Conservation (phyloP, 179 eudicot genomes). For the Spinacia oleracea region DNA sequence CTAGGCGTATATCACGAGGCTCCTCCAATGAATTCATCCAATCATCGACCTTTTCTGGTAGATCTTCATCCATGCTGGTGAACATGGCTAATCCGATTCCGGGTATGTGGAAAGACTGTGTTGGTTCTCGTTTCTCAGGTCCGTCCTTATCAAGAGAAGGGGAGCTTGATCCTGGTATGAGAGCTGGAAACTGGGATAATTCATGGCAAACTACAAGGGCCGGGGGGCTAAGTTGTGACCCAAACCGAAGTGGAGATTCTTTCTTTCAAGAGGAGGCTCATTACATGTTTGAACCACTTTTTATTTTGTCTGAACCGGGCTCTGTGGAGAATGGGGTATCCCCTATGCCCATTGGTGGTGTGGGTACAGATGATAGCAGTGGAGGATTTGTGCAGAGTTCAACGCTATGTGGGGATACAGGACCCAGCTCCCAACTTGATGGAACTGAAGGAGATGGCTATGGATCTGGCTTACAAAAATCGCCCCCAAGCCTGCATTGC, state of each 20-base stretch:
- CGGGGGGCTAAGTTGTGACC: constrained; percentile 65
- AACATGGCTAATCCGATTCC: constrained; percentile 70
- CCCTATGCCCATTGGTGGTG: constrained; percentile 43
- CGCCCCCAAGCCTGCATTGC: constrained; percentile 85
- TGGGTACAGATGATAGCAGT: constrained; percentile 61
- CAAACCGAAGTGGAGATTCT: constrained; percentile 60
- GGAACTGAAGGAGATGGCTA: constrained; percentile 63
- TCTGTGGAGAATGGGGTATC: constrained; percentile 76
- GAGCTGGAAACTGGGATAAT: constrained; percentile 80
- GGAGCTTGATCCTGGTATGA: constrained; percentile 73
- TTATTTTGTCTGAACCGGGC: constrained; percentile 95
- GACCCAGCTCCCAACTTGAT: constrained; percentile 62
- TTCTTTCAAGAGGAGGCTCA: constrained; percentile 62
- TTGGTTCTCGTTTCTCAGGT: constrained; percentile 67
- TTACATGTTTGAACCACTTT: constrained; percentile 92
- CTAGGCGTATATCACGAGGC: constrained; percentile 78
- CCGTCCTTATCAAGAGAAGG: constrained; percentile 65
- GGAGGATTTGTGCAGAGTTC: constrained; percentile 53
- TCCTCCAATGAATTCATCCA: constrained; percentile 51
- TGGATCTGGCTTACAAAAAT: constrained; percentile 53
- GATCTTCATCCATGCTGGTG: constrained; percentile 64
- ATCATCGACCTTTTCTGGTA: constrained; percentile 50
- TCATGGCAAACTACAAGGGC: constrained; percentile 83
- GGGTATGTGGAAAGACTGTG: constrained; percentile 94
- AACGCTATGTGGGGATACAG: constrained; percentile 55